phyloP scores from a whole-genome alignment of 2,329 filamentous ascomycete genomes.

The Amphichorda felina region DNA sequence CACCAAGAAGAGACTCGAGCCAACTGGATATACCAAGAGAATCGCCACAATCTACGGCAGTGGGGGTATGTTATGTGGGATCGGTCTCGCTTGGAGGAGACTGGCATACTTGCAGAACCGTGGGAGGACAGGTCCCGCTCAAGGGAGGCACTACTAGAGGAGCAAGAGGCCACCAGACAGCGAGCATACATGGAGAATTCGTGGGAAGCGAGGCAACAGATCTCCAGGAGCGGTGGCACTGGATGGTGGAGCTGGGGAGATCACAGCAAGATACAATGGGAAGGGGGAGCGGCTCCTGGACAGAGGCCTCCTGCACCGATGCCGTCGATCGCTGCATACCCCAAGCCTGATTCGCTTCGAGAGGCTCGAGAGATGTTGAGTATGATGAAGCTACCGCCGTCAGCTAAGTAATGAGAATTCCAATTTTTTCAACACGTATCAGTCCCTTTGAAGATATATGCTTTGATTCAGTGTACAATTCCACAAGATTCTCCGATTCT shows the following conservation, averaged over 20 bases:
- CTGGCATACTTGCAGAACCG: background rate
- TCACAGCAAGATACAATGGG: conserved; percentile 4
- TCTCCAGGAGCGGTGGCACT: background rate
- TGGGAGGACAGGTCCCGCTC: background rate
- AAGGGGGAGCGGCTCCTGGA: too few relatives aligned
- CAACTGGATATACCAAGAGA: conserved; percentile 2
- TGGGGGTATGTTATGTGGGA: conserved; percentile 6
- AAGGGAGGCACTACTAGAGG: background rate
- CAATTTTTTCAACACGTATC: too few relatives aligned
- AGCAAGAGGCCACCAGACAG: background rate
- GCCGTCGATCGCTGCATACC: too few relatives aligned
- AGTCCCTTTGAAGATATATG: too few relatives aligned
- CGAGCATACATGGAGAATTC: background rate
- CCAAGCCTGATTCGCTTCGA: too few relatives aligned
- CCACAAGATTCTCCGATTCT: too few relatives aligned
- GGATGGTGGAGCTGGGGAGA: conserved; percentile 5
- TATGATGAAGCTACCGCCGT: too few relatives aligned
- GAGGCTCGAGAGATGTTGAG: too few relatives aligned
- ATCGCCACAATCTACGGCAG: background rate
- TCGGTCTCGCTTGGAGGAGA: conserved; percentile 1
- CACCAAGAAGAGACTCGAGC: conserved; percentile 1
- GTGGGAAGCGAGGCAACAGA: conserved; percentile 1
- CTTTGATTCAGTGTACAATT: too few relatives aligned
- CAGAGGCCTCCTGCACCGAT: too few relatives aligned
- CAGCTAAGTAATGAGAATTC: too few relatives aligned